Conservation (phyloP, 805 yeast species). For the Suhomyces faveliae region DNA sequence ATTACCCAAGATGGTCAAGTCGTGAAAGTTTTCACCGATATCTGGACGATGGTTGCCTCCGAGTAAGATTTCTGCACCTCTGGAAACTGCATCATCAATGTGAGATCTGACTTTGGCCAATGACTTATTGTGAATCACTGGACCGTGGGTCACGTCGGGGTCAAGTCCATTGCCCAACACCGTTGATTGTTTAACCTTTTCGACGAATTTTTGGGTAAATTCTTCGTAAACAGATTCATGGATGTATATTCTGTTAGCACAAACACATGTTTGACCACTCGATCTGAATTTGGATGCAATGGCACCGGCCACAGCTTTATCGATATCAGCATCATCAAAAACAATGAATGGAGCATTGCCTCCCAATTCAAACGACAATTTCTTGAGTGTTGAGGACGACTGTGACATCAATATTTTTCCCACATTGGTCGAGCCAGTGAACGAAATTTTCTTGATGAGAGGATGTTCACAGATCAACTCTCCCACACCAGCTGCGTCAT, state of each 20-base stretch:
- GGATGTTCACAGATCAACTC: constrained; percentile 48
- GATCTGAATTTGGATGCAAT: constrained; percentile 69
- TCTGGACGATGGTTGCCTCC: constrained; percentile 60
- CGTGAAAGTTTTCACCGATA: constrained; percentile 63
- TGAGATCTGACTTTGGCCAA: constrained; percentile 60
- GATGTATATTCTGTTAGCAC: constrained; percentile 70
- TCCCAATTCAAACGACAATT: constrained; percentile 71
- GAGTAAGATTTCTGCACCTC: constrained; percentile 60
- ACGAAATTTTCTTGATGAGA: constrained; percentile 62
- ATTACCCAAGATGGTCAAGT: constrained; percentile 64
- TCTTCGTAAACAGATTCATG: constrained; percentile 65
- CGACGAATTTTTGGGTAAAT: constrained; percentile 50
- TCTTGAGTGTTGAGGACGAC: constrained; percentile 61
- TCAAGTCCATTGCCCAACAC: constrained; percentile 64
- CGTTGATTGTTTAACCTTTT: constrained; percentile 34
- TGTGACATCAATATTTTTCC: constrained; percentile 68
- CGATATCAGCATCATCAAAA: constrained; percentile 70
- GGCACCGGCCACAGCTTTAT: constrained; percentile 64
- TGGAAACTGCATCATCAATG: constrained; percentile 60
- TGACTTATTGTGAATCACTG: constrained; percentile 64
- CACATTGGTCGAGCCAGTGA: constrained; percentile 76
- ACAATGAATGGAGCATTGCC: constrained; percentile 81
- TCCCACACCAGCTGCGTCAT: constrained; percentile 49
- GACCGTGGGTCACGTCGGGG: constrained; percentile 67
- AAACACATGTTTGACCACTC: constrained; percentile 79